Percentiles rank a stretch among this genome's conserved stretches.
Conservation (phyloP, 768 basidiomycete species). For the Obba rivulosa region DNA sequence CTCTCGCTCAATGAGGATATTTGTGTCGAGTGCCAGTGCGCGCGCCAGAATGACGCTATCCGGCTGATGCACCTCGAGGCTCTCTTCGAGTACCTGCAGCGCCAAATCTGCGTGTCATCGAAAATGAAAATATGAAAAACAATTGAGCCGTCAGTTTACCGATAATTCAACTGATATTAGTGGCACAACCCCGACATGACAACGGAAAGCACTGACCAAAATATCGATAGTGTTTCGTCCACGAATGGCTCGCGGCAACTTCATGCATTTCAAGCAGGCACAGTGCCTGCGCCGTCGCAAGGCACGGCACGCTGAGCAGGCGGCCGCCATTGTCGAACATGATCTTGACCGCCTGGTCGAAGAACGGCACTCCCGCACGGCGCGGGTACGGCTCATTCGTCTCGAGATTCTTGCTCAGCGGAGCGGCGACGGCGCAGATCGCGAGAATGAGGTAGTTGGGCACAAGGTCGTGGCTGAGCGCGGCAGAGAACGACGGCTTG, state of each 20-base stretch:
- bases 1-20: slow-evolving; percentile 61
- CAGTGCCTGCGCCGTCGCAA: slow-evolving; percentile 72
- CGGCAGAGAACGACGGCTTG: slow-evolving; percentile 68
- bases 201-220: slow-evolving; percentile 37
- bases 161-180: neutral
- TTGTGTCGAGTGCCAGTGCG: slow-evolving; percentile 54
- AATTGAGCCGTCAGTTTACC: neutral
- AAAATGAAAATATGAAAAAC: neutral
- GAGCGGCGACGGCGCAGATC: slow-evolving; percentile 75
- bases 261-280: slow-evolving; percentile 67
- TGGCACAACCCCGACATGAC: neutral
- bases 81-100: slow-evolving; percentile 60
- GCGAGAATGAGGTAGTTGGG: slow-evolving; percentile 69
- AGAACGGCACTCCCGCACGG: slow-evolving; percentile 32
- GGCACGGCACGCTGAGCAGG: slow-evolving; percentile 54
- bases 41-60: slow-evolving; percentile 46
- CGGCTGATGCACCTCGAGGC: slow-evolving; percentile 58
- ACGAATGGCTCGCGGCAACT: slow-evolving; percentile 24
- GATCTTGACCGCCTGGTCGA: slow-evolving; percentile 54
- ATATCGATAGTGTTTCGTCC: slow-evolving; percentile 32
- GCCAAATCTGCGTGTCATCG: slow-evolving; percentile 48
- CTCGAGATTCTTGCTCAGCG: slow-evolving; percentile 61
- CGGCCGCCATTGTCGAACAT: slow-evolving; percentile 71
- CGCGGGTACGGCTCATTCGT: slow-evolving; percentile 46
- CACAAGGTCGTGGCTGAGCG: slow-evolving; percentile 60